A percentile compares a stretch with the other conserved stretches of the same genome.
These are phyloP conservation scores for Ascochyta rabiei DNA, from an alignment of 2,329 filamentous ascomycete genomes.

Conservation along the genomic window DNA sequence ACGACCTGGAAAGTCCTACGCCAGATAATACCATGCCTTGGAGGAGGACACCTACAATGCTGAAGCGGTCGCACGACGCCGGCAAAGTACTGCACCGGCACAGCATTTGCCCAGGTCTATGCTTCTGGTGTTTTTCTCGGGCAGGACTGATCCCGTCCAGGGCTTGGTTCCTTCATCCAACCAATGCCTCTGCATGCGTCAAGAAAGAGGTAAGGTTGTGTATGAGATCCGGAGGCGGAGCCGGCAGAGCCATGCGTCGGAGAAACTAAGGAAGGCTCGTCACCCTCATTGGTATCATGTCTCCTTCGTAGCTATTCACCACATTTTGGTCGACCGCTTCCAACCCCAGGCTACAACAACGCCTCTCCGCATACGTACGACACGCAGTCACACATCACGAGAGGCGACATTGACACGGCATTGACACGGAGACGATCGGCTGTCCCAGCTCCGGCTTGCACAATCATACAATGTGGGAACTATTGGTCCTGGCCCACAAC, in stretches of 20 bases:
- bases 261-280: background rate
- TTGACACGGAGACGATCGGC: background rate
- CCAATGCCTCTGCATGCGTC: background rate
- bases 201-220: background rate
- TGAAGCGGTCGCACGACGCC: background rate
- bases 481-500: background rate
- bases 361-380: background rate
- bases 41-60: background rate
- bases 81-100: background rate
- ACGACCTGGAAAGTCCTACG: background rate
- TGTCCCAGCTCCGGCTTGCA: background rate
- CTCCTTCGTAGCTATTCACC: background rate
- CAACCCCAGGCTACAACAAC: background rate
- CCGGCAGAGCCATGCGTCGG: background rate
- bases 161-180: background rate
- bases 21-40: background rate
- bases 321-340: background rate
- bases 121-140: background rate
- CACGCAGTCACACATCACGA: background rate
- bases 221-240: background rate
- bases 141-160: background rate
- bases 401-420: background rate
- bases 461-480: background rate
- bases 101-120: no score
- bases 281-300: background rate